Percentiles rank a stretch among this genome's conserved stretches.
Evolutionary conservation across 768 basidiomycete species (phyloP).

Genomic region (Boletus rex-veris): DNA sequence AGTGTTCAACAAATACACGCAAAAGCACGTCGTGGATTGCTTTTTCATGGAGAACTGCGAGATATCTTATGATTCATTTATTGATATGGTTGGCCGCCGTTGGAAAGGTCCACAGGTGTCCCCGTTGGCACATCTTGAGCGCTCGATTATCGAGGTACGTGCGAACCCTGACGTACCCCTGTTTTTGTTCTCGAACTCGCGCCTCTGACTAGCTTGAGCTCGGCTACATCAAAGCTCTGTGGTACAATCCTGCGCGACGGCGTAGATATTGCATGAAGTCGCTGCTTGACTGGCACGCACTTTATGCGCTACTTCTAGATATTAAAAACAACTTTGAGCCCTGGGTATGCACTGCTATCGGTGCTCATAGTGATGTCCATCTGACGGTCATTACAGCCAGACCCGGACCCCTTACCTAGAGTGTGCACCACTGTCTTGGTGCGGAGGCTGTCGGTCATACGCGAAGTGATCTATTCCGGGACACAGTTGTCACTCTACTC

Average conservation of each 20-base stretch:
- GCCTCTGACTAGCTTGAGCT: slow-evolving; percentile 47
- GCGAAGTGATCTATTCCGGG: slow-evolving; percentile 70
- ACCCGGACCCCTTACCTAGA: slow-evolving; percentile 27
- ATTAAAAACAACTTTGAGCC: slow-evolving; percentile 21
- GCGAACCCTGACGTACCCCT: neutral
- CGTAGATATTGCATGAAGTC: slow-evolving; percentile 63
- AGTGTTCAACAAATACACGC: slow-evolving; percentile 48
- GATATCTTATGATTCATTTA: slow-evolving; percentile 46
- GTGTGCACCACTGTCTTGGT: slow-evolving; percentile 39
- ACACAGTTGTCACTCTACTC: slow-evolving; percentile 75
- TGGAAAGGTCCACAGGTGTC: slow-evolving; percentile 37
- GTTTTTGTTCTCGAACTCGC: neutral
- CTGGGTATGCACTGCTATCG: slow-evolving; percentile 3
- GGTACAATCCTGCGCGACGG: slow-evolving; percentile 66
- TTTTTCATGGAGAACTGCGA: slow-evolving; percentile 66
- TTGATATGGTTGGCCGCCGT: slow-evolving; percentile 35
- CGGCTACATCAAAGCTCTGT: slow-evolving; percentile 56
- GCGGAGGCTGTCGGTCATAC: slow-evolving; percentile 58
- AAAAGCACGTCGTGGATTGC: slow-evolving; percentile 55
- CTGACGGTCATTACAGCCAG: slow-evolving; percentile 16
- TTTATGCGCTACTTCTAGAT: slow-evolving; percentile 47
- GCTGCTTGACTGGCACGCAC: slow-evolving; percentile 60
- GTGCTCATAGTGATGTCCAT: neutral
- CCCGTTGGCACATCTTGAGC: slow-evolving; percentile 42
- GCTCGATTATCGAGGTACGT: slow-evolving; percentile 36